Evolutionary conservation across 164 flowering plant genomes (phyloP).

Genomic region (Protea cynaroides): DNA sequence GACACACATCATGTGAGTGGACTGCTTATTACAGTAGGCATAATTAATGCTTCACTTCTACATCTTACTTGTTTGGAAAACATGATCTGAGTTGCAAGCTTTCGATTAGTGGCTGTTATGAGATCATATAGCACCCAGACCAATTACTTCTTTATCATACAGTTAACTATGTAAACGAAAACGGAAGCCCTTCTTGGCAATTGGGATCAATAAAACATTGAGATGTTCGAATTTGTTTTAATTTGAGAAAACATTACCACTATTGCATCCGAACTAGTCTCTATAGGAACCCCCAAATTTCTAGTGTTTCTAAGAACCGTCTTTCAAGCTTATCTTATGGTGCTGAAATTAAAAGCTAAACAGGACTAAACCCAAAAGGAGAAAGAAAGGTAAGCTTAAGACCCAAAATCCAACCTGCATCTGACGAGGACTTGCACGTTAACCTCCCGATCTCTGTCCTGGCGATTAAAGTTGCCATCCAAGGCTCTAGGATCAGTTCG

Average conservation of each 20-base stretch:
- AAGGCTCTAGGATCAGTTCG: constrained; percentile 38
- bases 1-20: background rate
- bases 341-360: background rate
- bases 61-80: background rate
- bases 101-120: background rate
- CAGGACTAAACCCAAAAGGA: background rate
- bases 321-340: background rate
- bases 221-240: no score
- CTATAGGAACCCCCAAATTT: background rate
- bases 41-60: background rate
- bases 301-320: background rate
- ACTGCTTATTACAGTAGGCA: background rate
- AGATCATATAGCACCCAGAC: background rate
- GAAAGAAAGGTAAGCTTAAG: background rate
- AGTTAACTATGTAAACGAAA: no score
- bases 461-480: constrained; percentile 35
- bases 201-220: no score
- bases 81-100: background rate
- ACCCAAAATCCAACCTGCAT: constrained; percentile 53
- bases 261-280: background rate
- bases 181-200: no score
- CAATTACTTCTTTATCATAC: no score
- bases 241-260: no score
- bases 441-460: constrained; percentile 61
- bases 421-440: constrained; percentile 81